Percentiles rank a stretch among this genome's conserved stretches.
Conservation (phyloP, 129 eudicot genomes). For the Lonicera japonica region DNA sequence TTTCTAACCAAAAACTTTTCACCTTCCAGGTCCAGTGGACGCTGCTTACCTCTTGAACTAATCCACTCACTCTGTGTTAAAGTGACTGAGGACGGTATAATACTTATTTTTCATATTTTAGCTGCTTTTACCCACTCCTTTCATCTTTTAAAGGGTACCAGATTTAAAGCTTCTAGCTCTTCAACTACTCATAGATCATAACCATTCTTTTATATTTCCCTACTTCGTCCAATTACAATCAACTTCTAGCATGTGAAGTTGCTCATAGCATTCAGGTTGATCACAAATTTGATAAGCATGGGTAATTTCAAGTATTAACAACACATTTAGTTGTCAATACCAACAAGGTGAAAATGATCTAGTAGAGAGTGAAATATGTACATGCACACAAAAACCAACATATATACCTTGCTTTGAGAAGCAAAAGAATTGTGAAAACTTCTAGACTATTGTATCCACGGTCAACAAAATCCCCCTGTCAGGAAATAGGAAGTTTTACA, state of each 20-base stretch:
- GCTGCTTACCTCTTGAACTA: too few relatives aligned
- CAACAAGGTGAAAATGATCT: background rate
- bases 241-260: background rate
- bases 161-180: background rate
- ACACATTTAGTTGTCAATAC: background rate
- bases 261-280: background rate
- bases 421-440: constrained; percentile 95
- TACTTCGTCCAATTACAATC: background rate
- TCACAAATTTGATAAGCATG: background rate
- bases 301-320: background rate
- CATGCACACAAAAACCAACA: background rate
- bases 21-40: too few relatives aligned
- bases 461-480: constrained; percentile 98
- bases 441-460: constrained; percentile 99
- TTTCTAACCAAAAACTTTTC: too few relatives aligned
- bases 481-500: constrained; percentile 15
- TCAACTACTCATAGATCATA: background rate
- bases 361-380: background rate
- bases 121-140: background rate
- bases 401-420: constrained; percentile 89
- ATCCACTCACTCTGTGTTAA: too few relatives aligned
- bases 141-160: background rate
- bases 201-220: background rate
- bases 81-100: background rate
- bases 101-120: too few relatives aligned